A percentile compares a stretch with the other conserved stretches of the same genome.
Evolutionary conservation across 805 yeast species (phyloP).

Genomic region (Lachancea dasiensis): DNA sequence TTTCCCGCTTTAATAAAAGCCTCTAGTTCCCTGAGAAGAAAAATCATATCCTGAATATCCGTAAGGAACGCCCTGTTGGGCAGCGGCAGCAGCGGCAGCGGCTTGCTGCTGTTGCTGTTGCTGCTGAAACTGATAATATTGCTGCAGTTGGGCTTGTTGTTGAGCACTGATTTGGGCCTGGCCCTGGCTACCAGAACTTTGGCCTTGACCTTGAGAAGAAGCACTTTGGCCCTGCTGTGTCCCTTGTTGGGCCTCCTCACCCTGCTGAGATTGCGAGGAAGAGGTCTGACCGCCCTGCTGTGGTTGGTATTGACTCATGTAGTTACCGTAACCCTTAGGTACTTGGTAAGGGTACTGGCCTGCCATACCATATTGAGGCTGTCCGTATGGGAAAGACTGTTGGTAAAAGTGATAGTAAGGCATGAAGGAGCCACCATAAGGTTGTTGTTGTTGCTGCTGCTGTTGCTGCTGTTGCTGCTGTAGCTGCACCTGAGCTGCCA

Average conservation of each 20-base stretch:
- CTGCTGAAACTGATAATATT: slow-evolving; percentile 29
- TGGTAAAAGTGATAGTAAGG: slow-evolving; percentile 34
- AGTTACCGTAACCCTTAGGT: slow-evolving; percentile 25
- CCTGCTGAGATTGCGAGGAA: slow-evolving; percentile 15
- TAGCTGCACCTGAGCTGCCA: slow-evolving; percentile 19
- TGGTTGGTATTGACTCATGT: slow-evolving; percentile 22
- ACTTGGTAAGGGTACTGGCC: slow-evolving; percentile 31
- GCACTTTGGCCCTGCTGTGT: slow-evolving; percentile 15
- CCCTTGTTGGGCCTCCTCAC: slow-evolving; percentile 13
- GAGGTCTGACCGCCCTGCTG: slow-evolving; percentile 14
- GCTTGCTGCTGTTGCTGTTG: slow-evolving; percentile 26
- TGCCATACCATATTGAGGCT: slow-evolving; percentile 33
- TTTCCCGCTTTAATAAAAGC: slow-evolving; percentile 22
- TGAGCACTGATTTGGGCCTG: slow-evolving; percentile 16
- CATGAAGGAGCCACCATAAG: slow-evolving; percentile 31
- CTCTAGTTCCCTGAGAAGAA: slow-evolving; percentile 32
- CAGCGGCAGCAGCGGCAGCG: slow-evolving; percentile 21
- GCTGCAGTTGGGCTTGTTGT: slow-evolving; percentile 31
- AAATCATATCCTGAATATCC: slow-evolving; percentile 32
- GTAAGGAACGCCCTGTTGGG: slow-evolving; percentile 28
- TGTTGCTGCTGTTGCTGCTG: slow-evolving; percentile 12
- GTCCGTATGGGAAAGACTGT: slow-evolving; percentile 34
- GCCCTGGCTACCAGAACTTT: slow-evolving; percentile 23
- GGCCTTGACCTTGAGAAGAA: slow-evolving; percentile 22
- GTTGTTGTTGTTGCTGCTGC: slow-evolving; percentile 25